Conservation (phyloP, 441 rosid species). For the Dalechampia spathulata region DNA sequence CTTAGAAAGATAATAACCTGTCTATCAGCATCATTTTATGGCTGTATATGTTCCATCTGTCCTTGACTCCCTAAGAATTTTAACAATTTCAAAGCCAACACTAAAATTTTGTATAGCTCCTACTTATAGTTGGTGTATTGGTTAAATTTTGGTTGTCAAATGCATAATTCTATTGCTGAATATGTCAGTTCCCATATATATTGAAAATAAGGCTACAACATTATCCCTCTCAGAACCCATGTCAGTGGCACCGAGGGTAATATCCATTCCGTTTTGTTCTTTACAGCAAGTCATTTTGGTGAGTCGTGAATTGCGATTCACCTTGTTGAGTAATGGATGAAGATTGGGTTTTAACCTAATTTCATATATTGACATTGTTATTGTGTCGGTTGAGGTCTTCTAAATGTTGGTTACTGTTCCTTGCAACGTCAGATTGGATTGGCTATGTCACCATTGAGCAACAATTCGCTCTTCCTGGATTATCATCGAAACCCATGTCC, state of each 20-base stretch:
- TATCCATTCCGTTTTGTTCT: not conserved
- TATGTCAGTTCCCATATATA: not conserved
- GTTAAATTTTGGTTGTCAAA: not conserved
- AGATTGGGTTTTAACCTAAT: not conserved
- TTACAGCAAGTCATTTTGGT: not conserved
- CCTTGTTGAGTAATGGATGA: too few species aligned
- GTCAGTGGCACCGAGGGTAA: not conserved
- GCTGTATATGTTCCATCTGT: not conserved
- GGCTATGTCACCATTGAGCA: conserved; percentile 67
- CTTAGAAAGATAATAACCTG: not conserved
- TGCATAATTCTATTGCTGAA: too few species aligned
- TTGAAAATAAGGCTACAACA: not conserved
- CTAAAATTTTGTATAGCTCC: not conserved
- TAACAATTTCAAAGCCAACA: not conserved
- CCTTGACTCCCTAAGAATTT: not conserved
- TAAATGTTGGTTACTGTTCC: not conserved
- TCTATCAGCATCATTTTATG: not conserved
- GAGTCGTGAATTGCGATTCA: too few species aligned
- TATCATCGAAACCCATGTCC: conserved; percentile 54
- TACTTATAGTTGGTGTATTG: not conserved
- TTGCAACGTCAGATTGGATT: conserved; percentile 37
- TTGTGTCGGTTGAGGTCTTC: not conserved
- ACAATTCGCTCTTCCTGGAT: conserved; percentile 55
- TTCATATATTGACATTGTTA: not conserved
- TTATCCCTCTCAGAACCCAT: not conserved